Evolutionary conservation across 805 yeast genomes (phyloP).

Genomic region (Lachancea thermotolerans): DNA sequence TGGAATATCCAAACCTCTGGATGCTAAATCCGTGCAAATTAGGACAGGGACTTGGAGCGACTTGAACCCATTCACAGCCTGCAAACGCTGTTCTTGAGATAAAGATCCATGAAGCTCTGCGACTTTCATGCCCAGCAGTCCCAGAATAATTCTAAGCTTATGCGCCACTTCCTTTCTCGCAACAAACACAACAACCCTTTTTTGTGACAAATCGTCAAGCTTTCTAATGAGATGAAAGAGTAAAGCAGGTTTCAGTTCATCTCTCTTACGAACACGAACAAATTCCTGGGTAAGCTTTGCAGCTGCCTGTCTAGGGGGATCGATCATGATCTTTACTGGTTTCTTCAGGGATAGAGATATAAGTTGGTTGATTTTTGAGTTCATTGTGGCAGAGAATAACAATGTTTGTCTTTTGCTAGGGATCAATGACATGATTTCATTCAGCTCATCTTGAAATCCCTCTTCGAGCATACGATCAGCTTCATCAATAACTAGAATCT

Average conservation of each 20-base stretch:
- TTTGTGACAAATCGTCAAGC: slow-evolving; percentile 54
- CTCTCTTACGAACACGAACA: slow-evolving; percentile 89
- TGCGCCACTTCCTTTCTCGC: slow-evolving; percentile 90
- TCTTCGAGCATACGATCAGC: slow-evolving; percentile 99
- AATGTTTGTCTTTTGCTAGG: slow-evolving; percentile 92
- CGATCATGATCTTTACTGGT: slow-evolving; percentile 93
- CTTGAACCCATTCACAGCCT: slow-evolving; percentile 76
- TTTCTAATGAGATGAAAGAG: slow-evolving; percentile 63
- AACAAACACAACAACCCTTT: slow-evolving; percentile 83
- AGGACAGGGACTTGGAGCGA: slow-evolving; percentile 76
- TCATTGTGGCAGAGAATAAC: slow-evolving; percentile 97
- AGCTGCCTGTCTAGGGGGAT: slow-evolving; percentile 94
- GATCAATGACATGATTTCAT: slow-evolving; percentile 78
- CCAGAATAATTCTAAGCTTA: slow-evolving; percentile 66
- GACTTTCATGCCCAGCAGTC: slow-evolving; percentile 68
- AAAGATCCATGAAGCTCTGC: slow-evolving; percentile 79
- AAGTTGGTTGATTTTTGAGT: slow-evolving; percentile 80
- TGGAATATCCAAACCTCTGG: slow-evolving; percentile 98
- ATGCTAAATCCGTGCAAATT: slow-evolving; percentile 95
- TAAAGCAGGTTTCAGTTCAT: slow-evolving; percentile 74
- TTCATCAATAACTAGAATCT: slow-evolving; percentile 90
- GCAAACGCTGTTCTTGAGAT: slow-evolving; percentile 88
- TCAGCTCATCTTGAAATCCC: slow-evolving; percentile 93
- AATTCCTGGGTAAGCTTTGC: slow-evolving; percentile 87
- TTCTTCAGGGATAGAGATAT: slow-evolving; percentile 80